Conservation (phyloP, 495 filamentous ascomycete species). For the Pseudoneurospora amorphoporcata region DNA sequence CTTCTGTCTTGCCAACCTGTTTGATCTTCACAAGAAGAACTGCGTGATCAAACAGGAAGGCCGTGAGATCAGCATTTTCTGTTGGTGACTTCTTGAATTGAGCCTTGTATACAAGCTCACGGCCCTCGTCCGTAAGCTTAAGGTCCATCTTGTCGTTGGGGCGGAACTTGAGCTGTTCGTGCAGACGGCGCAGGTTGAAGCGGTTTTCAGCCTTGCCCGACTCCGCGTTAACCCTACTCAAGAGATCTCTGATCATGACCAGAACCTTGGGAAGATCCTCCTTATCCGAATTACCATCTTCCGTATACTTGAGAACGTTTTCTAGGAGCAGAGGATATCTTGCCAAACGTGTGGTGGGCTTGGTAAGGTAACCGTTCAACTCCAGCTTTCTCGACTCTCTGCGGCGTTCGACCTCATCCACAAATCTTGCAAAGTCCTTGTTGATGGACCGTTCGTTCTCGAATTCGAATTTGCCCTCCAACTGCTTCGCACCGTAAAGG, state of each 20-base stretch:
- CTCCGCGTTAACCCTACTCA: conserved; percentile 83
- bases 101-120: conserved; percentile 88
- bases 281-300: conserved; percentile 78
- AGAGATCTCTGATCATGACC: conserved; percentile 70
- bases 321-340: conserved; percentile 93
- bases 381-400: conserved; percentile 96
- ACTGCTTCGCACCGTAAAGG: conserved; percentile 88
- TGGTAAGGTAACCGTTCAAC: conserved; percentile 95
- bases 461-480: conserved; percentile 96
- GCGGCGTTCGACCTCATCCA: conserved; percentile 91
- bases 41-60: conserved; percentile 93
- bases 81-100: conserved; percentile 84
- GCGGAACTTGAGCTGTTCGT: conserved; percentile 78
- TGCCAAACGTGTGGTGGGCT: conserved; percentile 92
- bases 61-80: conserved; percentile 80
- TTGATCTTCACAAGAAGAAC: conserved; percentile 83
- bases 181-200: conserved; percentile 87
- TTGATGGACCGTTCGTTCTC: conserved; percentile 91
- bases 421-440: conserved; percentile 76
- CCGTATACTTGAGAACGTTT: conserved; percentile 77
- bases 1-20: conserved; percentile 82
- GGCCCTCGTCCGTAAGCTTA: conserved; percentile 86
- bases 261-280: conserved; percentile 85
- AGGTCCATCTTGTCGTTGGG: conserved; percentile 84
- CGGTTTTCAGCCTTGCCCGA: conserved; percentile 97